phyloP scores from a whole-genome alignment of 805 yeast genomes.

The Komagataella populi region DNA sequence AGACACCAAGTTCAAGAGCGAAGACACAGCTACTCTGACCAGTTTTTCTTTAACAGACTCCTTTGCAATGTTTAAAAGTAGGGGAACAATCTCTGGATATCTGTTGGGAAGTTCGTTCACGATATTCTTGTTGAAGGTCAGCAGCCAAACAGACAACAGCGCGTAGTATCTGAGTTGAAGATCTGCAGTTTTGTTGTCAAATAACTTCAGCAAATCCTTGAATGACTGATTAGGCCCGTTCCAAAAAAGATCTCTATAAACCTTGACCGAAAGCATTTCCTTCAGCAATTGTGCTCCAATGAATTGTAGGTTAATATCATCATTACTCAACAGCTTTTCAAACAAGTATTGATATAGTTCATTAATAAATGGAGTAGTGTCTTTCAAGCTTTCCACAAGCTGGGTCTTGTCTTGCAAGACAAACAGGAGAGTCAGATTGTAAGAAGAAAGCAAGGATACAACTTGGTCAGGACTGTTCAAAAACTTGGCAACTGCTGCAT shows the following conservation, averaged over 20 bases:
- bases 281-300: conserved; percentile 53
- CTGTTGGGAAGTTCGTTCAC: conserved; percentile 32
- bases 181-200: conserved; percentile 30
- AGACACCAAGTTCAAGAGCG: conserved; percentile 46
- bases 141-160: conserved; percentile 70
- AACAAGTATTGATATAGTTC: conserved; percentile 24
- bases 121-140: conserved; percentile 55
- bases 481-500: conserved; percentile 34
- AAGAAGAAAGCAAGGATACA: conserved; percentile 39
- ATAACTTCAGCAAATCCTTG: conserved; percentile 34
- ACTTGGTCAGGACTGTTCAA: conserved; percentile 43
- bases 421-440: conserved; percentile 38
- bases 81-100: conserved; percentile 41
- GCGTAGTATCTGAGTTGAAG: conserved; percentile 78
- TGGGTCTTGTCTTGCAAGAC: conserved; percentile 9
- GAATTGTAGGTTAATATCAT: conserved; percentile 38
- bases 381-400: conserved; percentile 3
- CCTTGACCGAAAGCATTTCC: conserved; percentile 40
- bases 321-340: conserved; percentile 13
- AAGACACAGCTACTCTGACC: conserved; percentile 70
- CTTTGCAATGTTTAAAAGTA: conserved; percentile 46
- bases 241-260: conserved; percentile 42
- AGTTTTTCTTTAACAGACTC: conserved; percentile 87
- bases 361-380: conserved; percentile 13
- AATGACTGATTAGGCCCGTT: conserved; percentile 24